Evolutionary conservation across 345 rosid genomes (phyloP), one percentile per base, ranked within the genome.

Genomic region (Kernera saxatilis): DNA sequence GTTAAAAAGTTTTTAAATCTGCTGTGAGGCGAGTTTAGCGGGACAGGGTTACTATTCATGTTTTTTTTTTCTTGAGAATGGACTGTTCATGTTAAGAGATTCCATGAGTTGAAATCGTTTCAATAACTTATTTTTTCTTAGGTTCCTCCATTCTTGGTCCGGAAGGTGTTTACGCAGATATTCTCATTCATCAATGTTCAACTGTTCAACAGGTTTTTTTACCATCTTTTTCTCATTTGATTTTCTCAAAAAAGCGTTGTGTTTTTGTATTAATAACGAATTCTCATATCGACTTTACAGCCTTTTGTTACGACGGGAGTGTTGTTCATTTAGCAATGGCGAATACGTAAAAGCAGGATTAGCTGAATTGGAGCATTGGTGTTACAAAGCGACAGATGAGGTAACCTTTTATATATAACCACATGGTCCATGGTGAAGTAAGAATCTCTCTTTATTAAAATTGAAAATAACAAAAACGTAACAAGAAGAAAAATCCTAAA

Each of bases 111-210:
- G 1, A 36, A 45, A 21, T 64, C 46, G n/a, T 30, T 14, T 53
- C 14, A 40, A 30, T 27, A 10, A 67, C 64, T 73, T 25, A 3
- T 64, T n/a, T 45, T 61, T 39, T 75, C 74, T 46, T 81, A 69
- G 97, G 97, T 88, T 64, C 97, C 96, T 5, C 93, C 97, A 30
- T 87, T 88, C 79, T 83, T 91, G 72, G 97, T 88, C 48, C 85
- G 97, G 0, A 88, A 91, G 78, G 93, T 88, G 70, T 91, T 91
- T 71, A 86, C 90, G 4, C 97, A 91, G 62, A 91, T 91, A 72
- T 89, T 87, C 84, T 91, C 96, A 45, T 91, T 91, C 84, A 84
- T 91, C 85, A 91, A 89, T 55, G 96, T 91, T 79, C 97, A 91
- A 66, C 82, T 91, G 40, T 91, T 88, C 76, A 91, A 88, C 84